These are phyloP conservation scores for Dothistroma septosporum DNA, from an alignment of 2,329 filamentous ascomycete species.

Conservation along the genomic window DNA sequence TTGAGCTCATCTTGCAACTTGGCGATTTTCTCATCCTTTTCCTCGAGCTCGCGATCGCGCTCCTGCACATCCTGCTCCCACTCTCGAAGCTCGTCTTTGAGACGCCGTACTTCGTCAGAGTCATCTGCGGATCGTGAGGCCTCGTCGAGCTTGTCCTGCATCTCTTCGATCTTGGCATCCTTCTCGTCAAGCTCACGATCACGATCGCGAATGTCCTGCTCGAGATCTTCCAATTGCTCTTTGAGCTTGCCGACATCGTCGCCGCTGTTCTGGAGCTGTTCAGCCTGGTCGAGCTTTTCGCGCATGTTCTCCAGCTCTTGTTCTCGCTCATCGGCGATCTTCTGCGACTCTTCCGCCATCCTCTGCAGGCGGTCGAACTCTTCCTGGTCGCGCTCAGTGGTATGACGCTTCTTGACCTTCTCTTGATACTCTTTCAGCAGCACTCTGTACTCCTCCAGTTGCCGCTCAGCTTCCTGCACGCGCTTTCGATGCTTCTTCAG, in stretches of 20 bases:
- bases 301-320: conserved; percentile 42
- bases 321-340: conserved; percentile 39
- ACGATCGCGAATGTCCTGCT: conserved; percentile 51
- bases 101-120: conserved; percentile 30
- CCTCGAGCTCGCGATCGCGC: conserved; percentile 34
- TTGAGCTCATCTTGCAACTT: conserved; percentile 39
- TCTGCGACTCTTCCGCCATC: conserved; percentile 42
- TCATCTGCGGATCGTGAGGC: conserved; percentile 31
- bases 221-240: conserved; percentile 49
- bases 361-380: conserved; percentile 51
- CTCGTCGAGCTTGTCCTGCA: conserved; percentile 40
- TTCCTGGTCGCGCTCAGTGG: conserved; percentile 63
- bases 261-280: conserved; percentile 31
- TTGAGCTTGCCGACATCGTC: conserved; percentile 38
- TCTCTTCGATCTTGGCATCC: conserved; percentile 50
- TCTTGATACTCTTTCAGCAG: conserved; percentile 81
- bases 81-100: conserved; percentile 49
- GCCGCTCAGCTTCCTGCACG: conserved; percentile 74
- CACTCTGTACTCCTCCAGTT: conserved; percentile 76
- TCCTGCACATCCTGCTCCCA: conserved; percentile 53
- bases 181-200: conserved; percentile 37
- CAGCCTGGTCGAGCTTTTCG: conserved; percentile 39
- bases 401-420: conserved; percentile 69
- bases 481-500: conserved; percentile 82
- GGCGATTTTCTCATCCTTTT: conserved; percentile 51